Conservation (phyloP, 805 yeast genomes). For the Geotrichum ghanense region DNA sequence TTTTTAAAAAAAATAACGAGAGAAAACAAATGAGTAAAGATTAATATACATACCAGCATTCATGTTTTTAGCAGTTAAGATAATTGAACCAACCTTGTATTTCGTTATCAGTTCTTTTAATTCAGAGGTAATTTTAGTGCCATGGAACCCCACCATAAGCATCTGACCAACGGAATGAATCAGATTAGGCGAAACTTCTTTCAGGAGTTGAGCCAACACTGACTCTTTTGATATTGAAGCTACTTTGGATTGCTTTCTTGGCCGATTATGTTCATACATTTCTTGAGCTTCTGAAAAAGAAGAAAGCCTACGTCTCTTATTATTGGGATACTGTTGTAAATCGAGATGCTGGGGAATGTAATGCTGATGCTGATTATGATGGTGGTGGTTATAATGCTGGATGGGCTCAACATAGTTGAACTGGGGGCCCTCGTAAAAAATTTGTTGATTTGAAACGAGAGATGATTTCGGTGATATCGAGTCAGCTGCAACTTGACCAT, state of each 20-base stretch:
- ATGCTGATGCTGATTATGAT: background rate
- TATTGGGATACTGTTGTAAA: too few species aligned
- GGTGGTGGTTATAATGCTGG: background rate
- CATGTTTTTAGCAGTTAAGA: conserved; percentile 42
- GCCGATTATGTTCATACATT: too few species aligned
- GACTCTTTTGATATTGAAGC: background rate
- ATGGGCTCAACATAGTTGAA: background rate
- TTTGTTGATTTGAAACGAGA: background rate
- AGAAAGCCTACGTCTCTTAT: too few species aligned
- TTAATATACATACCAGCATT: conserved; percentile 8
- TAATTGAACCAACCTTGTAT: conserved; percentile 40
- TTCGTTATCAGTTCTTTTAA: conserved; percentile 40
- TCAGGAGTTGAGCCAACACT: background rate
- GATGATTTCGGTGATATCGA: background rate
- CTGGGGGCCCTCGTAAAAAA: background rate
- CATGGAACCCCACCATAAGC: conserved; percentile 49
- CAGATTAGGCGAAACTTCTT: background rate
- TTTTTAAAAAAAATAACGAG: too few species aligned
- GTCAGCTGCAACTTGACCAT: too few species aligned
- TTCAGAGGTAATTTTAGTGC: conserved; percentile 41
- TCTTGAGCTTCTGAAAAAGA: too few species aligned
- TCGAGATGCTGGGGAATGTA: background rate
- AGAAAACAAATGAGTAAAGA: background rate
- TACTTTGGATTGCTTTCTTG: background rate
- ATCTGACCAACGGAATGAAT: conserved; percentile 34